Percentiles rank a stretch among this genome's conserved stretches.
These are phyloP conservation scores for Hypoxylon cercidicola DNA, from an alignment of 495 filamentous ascomycete species.

Conservation along the genomic window DNA sequence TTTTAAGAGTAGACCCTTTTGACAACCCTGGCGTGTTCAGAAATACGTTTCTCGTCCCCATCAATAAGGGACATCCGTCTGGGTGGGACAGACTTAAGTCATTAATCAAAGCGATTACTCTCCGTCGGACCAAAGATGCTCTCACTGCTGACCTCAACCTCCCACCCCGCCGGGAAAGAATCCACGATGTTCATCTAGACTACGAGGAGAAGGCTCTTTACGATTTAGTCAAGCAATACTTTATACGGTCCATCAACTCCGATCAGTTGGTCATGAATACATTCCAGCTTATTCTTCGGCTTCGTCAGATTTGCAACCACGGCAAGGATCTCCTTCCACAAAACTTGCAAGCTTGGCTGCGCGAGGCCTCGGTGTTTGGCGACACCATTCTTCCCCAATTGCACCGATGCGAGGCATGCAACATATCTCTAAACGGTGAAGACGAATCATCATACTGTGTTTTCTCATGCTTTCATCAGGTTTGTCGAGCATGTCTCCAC, in stretches of 20 bases:
- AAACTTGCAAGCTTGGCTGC: conserved; percentile 14
- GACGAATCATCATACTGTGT: conserved; percentile 6
- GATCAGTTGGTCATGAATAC: conserved; percentile 18
- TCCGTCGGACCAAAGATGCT: conserved; percentile 47
- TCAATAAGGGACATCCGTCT: neutral
- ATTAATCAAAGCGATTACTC: conserved; percentile 42
- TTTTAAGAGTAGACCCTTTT: conserved; percentile 55
- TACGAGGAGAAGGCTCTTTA: conserved; percentile 13
- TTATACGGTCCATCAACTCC: conserved; percentile 12
- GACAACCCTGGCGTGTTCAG: conserved; percentile 42
- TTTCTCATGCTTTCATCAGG: conserved; percentile 21
- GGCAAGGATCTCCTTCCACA: conserved; percentile 21
- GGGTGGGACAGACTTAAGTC: conserved; percentile 28
- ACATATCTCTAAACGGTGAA: neutral
- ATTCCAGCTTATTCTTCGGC: conserved; percentile 30
- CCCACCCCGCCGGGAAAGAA: conserved; percentile 34
- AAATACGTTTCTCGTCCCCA: conserved; percentile 10
- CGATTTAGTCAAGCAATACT: conserved; percentile 8
- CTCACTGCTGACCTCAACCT: conserved; percentile 45
- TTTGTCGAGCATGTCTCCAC: conserved; percentile 12
- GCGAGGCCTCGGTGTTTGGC: neutral
- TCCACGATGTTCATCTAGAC: conserved; percentile 17
- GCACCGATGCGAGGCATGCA: conserved; percentile 8
- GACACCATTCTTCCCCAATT: neutral
- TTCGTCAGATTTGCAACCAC: conserved; percentile 35